These are phyloP conservation scores for Mortierella sp. DNA, from an alignment of 371 early-diverging fungal species.

Conservation along the genomic window DNA sequence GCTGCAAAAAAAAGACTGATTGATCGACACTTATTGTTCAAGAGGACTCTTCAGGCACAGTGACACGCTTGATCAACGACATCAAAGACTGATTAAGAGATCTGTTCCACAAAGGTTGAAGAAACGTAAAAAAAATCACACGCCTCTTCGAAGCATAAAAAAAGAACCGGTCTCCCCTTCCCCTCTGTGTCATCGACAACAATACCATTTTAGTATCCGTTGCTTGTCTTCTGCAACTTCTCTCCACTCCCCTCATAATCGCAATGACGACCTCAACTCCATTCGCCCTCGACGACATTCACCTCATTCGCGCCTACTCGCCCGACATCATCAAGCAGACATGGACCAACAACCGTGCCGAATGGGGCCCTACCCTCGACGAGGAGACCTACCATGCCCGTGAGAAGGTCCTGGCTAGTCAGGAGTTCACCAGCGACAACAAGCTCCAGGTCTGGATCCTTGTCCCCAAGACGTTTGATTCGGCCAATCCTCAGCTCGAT, in stretches of 20 bases:
- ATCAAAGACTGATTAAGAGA: too few relatives aligned
- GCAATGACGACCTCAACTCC: neutral
- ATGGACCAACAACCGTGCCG: constrained; percentile 46
- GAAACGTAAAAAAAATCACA: too few relatives aligned
- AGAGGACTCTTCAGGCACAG: too few relatives aligned
- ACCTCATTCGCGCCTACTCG: constrained; percentile 28
- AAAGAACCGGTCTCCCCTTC: too few relatives aligned
- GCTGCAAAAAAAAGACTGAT: too few relatives aligned
- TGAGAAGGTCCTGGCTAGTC: constrained; percentile 39
- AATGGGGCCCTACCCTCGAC: constrained; percentile 55
- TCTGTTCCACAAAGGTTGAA: too few relatives aligned
- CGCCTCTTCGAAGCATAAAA: too few relatives aligned
- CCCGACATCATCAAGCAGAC: constrained; percentile 44
- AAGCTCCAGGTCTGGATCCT: constrained; percentile 57
- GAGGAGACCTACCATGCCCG: constrained; percentile 51
- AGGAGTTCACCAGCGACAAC: constrained; percentile 33
- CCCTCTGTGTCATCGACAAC: too few relatives aligned
- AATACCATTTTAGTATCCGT: neutral
- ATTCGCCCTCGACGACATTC: constrained; percentile 30
- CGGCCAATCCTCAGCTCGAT: constrained; percentile 24
- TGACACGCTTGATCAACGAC: too few relatives aligned
- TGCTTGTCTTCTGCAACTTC: neutral
- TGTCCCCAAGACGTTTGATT: constrained; percentile 50
- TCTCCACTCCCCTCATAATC: neutral
- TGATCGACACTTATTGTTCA: too few relatives aligned